Conservation (phyloP, 2,329 filamentous ascomycete genomes). For the Diaporthe destruens region DNA sequence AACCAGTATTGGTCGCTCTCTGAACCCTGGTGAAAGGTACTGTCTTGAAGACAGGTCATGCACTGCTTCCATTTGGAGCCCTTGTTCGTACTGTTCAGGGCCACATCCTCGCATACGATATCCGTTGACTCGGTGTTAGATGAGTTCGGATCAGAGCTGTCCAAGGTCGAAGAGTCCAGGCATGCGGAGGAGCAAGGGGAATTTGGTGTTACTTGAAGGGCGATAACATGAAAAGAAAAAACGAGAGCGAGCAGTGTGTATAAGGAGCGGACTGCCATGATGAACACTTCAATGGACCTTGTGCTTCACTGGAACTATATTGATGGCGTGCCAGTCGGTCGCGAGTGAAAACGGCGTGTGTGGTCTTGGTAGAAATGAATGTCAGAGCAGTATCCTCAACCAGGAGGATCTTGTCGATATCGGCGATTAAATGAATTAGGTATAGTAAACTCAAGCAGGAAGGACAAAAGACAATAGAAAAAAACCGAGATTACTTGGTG, state of each 20-base stretch:
- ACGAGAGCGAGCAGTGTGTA: conserved; percentile 45
- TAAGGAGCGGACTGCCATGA: conserved; percentile 41
- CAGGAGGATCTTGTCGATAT: conserved; percentile 38
- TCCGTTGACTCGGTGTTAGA: conserved; percentile 59
- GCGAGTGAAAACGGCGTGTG: not conserved
- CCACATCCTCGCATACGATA: conserved; percentile 62
- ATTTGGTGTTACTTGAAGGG: conserved; percentile 65
- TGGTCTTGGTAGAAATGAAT: conserved; percentile 13
- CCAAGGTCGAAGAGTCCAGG: conserved; percentile 55
- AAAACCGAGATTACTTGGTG: not conserved
- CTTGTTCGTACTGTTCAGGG: conserved; percentile 52
- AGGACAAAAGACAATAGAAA: not conserved
- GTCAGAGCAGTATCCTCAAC: conserved; percentile 36
- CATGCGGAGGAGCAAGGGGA: conserved; percentile 68
- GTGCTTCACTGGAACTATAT: not conserved
- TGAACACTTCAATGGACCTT: not conserved
- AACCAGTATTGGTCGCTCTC: conserved; percentile 70
- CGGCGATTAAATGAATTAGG: conserved; percentile 39
- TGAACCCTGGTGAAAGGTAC: conserved; percentile 58
- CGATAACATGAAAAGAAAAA: conserved; percentile 49
- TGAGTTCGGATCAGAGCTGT: conserved; percentile 60
- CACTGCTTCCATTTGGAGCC: conserved; percentile 64
- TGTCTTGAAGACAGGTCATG: conserved; percentile 66
- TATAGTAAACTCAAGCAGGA: conserved; percentile 14
- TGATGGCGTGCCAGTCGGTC: not conserved